Evolutionary conservation across 2,329 filamentous ascomycete genomes (phyloP).

Genomic region (Mycosphaerella sp.): DNA sequence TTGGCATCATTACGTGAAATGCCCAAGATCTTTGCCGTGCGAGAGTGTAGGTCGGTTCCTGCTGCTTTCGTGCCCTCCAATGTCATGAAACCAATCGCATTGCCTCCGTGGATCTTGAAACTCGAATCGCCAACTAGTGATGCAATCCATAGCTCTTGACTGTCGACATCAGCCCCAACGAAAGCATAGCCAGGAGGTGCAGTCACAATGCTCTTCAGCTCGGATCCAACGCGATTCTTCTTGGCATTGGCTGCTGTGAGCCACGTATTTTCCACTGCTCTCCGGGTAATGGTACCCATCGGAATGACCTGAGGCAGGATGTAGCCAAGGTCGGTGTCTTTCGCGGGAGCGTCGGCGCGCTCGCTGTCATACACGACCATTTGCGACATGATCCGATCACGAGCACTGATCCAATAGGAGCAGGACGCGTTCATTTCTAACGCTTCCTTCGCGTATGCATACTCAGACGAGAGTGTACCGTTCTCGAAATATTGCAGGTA

Average conservation of each 20-base stretch:
- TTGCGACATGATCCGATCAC: slow-evolving; percentile 89
- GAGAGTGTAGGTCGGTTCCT: slow-evolving; percentile 89
- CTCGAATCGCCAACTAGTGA: slow-evolving; percentile 90
- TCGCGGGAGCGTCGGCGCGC: slow-evolving; percentile 23
- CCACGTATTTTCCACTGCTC: slow-evolving; percentile 97
- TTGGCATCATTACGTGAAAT: slow-evolving; percentile 95
- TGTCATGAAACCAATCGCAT: slow-evolving; percentile 98
- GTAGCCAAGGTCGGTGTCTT: slow-evolving; percentile 56
- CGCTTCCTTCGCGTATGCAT: slow-evolving; percentile 83
- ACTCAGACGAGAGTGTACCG: slow-evolving; percentile 80
- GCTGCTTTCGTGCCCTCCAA: slow-evolving; percentile 91
- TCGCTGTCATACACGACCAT: slow-evolving; percentile 85
- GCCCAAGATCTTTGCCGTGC: slow-evolving; percentile 83
- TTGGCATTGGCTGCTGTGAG: slow-evolving; percentile 97
- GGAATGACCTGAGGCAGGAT: slow-evolving; percentile 94
- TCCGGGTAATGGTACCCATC: slow-evolving; percentile 93
- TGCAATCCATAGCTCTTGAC: slow-evolving; percentile 96
- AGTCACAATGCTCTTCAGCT: slow-evolving; percentile 93
- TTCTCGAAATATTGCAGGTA: slow-evolving; percentile 90
- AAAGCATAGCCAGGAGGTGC: slow-evolving; percentile 88
- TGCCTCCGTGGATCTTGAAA: slow-evolving; percentile 91
- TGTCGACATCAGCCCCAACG: slow-evolving; percentile 95
- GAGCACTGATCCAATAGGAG: slow-evolving; percentile 97
- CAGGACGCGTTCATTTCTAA: slow-evolving; percentile 98
- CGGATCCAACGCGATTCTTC: slow-evolving; percentile 88